These are phyloP conservation scores for Leptographium wingfieldii DNA, from an alignment of 2,329 filamentous ascomycete species.

Conservation along the genomic window DNA sequence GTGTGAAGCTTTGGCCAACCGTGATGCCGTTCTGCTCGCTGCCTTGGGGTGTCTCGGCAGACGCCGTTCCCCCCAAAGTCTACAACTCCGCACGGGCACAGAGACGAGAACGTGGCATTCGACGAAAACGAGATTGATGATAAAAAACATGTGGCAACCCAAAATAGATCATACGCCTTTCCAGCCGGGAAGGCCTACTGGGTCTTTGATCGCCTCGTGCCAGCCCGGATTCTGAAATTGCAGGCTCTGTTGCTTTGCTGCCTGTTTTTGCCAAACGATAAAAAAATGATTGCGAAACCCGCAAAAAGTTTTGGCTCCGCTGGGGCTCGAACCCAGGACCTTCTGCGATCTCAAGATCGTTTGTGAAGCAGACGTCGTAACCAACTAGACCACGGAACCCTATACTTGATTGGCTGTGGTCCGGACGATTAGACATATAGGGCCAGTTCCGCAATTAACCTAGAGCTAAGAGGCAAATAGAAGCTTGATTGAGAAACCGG, in stretches of 20 bases:
- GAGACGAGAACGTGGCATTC: neutral
- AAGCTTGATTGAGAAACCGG: too few relatives aligned
- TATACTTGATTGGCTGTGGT: neutral
- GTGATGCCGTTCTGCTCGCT: neutral
- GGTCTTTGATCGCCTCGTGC: too few relatives aligned
- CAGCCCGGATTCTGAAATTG: too few relatives aligned
- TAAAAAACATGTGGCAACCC: neutral
- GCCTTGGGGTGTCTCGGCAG: neutral
- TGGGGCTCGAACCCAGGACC: conserved; percentile 5
- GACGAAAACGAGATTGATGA: neutral
- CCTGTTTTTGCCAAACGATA: neutral
- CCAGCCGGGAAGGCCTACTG: too few relatives aligned
- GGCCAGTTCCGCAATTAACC: neutral
- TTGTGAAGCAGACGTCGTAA: conserved; percentile 16
- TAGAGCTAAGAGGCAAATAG: too few relatives aligned
- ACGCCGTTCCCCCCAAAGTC: neutral
- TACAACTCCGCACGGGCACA: neutral
- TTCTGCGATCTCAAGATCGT: conserved; percentile 2
- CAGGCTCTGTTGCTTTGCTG: neutral
- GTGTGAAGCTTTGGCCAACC: neutral
- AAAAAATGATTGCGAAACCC: conserved; percentile 2
- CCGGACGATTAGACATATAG: neutral
- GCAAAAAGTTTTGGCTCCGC: conserved; percentile 9
- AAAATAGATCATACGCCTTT: too few relatives aligned
- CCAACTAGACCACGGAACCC: conserved; percentile 14